Percentiles rank a stretch among this genome's conserved stretches.
Conservation (phyloP, 2,329 filamentous ascomycete species). For the Colletotrichum spaethianum region DNA sequence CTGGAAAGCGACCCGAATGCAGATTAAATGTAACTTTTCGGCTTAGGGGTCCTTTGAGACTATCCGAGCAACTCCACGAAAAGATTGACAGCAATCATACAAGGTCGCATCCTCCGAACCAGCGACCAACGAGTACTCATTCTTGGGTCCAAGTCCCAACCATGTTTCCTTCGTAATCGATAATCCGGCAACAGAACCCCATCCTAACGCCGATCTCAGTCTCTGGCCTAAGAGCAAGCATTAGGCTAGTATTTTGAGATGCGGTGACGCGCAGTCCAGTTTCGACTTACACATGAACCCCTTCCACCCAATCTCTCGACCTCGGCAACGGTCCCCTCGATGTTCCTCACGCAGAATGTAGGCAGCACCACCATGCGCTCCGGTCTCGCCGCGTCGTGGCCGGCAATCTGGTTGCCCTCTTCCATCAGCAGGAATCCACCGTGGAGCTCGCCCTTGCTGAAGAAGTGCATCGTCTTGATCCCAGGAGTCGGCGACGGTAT, state of each 20-base stretch:
- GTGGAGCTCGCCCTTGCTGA: constrained; percentile 51
- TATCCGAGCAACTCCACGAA: background rate
- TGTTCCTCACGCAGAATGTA: constrained; percentile 52
- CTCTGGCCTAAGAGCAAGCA: constrained; percentile 50
- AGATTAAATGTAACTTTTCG: background rate
- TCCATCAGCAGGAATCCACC: constrained; percentile 54
- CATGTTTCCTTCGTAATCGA: constrained; percentile 57
- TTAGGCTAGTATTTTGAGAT: background rate
- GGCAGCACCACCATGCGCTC: constrained; percentile 50
- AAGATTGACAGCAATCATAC: background rate
- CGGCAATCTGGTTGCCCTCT: constrained; percentile 47
- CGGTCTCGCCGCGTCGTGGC: constrained; percentile 45
- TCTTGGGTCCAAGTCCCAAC: constrained; percentile 52
- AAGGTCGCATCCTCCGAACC: background rate
- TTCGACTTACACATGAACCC: constrained; percentile 51
- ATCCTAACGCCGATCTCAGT: constrained; percentile 51
- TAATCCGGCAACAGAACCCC: constrained; percentile 53
- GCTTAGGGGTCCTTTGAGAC: background rate
- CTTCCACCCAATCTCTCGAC: constrained; percentile 51
- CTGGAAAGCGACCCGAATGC: background rate
- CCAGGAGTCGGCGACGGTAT: constrained; percentile 43
- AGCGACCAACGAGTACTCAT: constrained; percentile 34
- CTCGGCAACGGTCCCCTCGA: constrained; percentile 49
- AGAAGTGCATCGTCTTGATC: constrained; percentile 52
- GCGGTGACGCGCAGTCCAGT: background rate